Evolutionary conservation across 768 basidiomycete species (phyloP).

Genomic region (Cystobasidium onofrii): DNA sequence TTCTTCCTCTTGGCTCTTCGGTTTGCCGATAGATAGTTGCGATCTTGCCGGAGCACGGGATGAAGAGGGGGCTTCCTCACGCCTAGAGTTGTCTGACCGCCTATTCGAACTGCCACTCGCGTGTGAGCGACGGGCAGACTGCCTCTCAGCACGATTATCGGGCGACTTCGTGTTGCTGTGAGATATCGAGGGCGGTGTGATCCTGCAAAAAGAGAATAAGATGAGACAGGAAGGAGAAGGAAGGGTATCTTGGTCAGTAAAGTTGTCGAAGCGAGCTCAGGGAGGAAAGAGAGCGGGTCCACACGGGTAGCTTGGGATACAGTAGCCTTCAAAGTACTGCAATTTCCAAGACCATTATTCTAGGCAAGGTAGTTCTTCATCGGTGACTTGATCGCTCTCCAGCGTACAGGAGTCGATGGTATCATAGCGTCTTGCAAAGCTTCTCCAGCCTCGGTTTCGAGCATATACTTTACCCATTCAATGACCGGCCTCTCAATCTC

Average conservation of each 20-base stretch:
- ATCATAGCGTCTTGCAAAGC: not conserved
- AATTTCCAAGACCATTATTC: not conserved
- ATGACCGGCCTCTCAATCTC: not conserved
- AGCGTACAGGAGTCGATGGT: not conserved
- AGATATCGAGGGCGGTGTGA: not conserved
- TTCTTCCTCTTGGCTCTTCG: not conserved
- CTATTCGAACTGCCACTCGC: not conserved
- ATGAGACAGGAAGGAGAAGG: not conserved
- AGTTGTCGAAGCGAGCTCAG: not conserved
- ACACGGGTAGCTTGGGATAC: not conserved
- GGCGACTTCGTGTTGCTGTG: not conserved
- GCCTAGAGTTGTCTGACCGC: not conserved
- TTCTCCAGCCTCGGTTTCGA: not conserved
- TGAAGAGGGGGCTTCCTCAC: not conserved
- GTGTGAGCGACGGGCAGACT: not conserved
- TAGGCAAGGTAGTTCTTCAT: not conserved
- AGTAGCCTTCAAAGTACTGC: not conserved
- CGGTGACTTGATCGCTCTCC: too few species aligned
- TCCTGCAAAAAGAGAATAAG: not conserved
- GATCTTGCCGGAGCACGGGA: not conserved
- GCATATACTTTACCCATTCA: slow-evolving; percentile 3
- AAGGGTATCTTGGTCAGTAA: not conserved
- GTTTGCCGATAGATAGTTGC: not conserved
- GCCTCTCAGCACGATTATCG: too few species aligned
- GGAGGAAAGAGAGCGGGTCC: not conserved